phyloP scores from a whole-genome alignment of 345 rosid genomes.

The Populus alba region DNA sequence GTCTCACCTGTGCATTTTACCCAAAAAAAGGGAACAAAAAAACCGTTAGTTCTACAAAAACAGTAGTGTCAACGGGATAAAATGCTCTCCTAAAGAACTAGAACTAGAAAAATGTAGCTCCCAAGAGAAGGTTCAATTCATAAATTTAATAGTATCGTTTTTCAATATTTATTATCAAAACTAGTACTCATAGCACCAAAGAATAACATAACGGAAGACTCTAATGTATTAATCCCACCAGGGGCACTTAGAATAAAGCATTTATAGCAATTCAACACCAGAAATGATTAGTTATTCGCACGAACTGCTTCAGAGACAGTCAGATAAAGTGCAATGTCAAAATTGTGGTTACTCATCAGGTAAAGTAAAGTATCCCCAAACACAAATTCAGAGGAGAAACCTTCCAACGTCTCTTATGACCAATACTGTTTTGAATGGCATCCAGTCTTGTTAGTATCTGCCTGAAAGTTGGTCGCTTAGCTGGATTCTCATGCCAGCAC shows the following conservation, averaged over 20 bases:
- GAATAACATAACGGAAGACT: neutral
- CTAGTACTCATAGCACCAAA: too few relatives aligned
- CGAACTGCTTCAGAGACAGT: neutral
- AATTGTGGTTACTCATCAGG: neutral
- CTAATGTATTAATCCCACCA: neutral
- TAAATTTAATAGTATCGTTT: neutral
- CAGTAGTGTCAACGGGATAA: neutral
- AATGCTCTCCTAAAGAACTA: neutral
- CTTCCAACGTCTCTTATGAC: constrained; percentile 82
- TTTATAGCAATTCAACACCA: neutral
- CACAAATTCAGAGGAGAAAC: constrained; percentile 20
- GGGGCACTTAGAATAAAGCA: neutral
- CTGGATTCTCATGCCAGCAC: constrained; percentile 82
- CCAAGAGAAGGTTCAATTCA: neutral
- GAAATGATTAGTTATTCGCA: neutral
- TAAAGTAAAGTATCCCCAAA: neutral
- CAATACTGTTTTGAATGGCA: constrained; percentile 42
- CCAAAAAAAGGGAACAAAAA: neutral
- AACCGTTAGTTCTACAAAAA: neutral
- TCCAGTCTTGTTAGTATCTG: constrained; percentile 64
- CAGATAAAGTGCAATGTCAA: neutral
- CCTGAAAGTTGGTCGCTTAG: constrained; percentile 77
- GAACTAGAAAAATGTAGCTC: neutral
- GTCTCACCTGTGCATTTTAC: constrained; percentile 48
- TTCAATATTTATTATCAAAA: neutral